Percentiles rank a stretch among this genome's conserved stretches.
Evolutionary conservation across 1,284 basidiomycete genomes (phyloP).

Genomic region (Termitomyces sp.): DNA sequence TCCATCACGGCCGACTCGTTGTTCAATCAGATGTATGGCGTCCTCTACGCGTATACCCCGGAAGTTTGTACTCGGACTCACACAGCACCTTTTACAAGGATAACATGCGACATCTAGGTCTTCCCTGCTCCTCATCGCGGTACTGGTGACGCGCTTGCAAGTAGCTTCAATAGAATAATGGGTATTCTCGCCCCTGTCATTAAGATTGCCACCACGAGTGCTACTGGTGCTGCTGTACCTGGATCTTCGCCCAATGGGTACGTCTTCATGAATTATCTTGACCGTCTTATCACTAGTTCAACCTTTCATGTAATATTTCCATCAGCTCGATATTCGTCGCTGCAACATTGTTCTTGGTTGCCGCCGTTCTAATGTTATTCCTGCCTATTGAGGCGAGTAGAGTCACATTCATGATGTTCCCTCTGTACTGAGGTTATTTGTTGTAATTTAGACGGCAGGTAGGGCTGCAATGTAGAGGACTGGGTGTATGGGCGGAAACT

Average conservation of each 20-base stretch:
- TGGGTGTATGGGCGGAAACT: not conserved
- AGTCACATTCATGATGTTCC: not conserved
- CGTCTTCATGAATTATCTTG: not conserved
- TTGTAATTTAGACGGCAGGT: not conserved
- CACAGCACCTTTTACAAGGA: not conserved
- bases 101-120: slow-evolving; percentile 13
- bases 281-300: not conserved
- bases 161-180: slow-evolving; percentile 33
- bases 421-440: not conserved
- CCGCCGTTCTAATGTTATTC: not conserved
- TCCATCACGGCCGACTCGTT: not conserved
- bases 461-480: not conserved
- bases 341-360: slow-evolving; percentile 1
- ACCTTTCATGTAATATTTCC: not conserved
- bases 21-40: slow-evolving; percentile 46
- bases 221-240: slow-evolving; percentile 21
- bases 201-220: slow-evolving; percentile 39
- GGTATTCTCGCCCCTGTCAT: slow-evolving; percentile 57
- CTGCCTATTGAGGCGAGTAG: not conserved
- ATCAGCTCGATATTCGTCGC: slow-evolving; percentile 5
- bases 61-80: slow-evolving; percentile 32
- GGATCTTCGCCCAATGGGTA: slow-evolving; percentile 30
- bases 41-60: slow-evolving; percentile 58
- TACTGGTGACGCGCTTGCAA: slow-evolving; percentile 56
- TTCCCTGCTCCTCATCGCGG: slow-evolving; percentile 63